These are phyloP conservation scores for Exophiala spinifera DNA, from an alignment of 2,329 filamentous ascomycete species.

Conservation along the genomic window DNA sequence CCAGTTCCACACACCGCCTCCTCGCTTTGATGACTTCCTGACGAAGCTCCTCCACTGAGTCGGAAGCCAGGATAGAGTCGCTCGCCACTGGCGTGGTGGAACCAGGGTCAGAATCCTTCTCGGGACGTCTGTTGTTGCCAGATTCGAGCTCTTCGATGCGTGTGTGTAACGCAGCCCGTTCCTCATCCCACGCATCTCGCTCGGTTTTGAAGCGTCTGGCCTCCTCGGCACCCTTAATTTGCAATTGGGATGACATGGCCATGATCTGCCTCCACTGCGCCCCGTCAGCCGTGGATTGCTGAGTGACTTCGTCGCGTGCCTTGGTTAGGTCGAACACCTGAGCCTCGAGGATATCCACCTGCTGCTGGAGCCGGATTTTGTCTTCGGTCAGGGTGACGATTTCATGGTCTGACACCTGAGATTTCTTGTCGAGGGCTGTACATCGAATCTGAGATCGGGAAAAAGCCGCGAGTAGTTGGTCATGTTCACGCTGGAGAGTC, in stretches of 20 bases:
- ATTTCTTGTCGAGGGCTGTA: slow-evolving; percentile 51
- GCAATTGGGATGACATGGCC: slow-evolving; percentile 48
- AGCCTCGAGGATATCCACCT: slow-evolving; percentile 47
- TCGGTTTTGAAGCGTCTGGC: slow-evolving; percentile 43
- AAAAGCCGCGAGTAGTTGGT: slow-evolving; percentile 51
- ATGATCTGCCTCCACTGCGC: slow-evolving; percentile 52
- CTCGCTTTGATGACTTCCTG: slow-evolving; percentile 26
- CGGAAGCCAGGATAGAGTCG: slow-evolving; percentile 24
- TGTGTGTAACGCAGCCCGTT: slow-evolving; percentile 34
- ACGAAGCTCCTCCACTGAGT: slow-evolving; percentile 26
- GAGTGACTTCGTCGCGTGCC: slow-evolving; percentile 47
- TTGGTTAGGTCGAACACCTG: slow-evolving; percentile 50
- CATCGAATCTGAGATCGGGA: slow-evolving; percentile 45
- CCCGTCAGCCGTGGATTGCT: slow-evolving; percentile 42
- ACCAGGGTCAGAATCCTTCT: slow-evolving; percentile 12
- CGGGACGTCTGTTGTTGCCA: slow-evolving; percentile 17
- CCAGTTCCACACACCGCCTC: slow-evolving; percentile 24
- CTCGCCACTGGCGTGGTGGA: slow-evolving; percentile 20
- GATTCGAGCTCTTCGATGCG: slow-evolving; percentile 37
- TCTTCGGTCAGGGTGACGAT: slow-evolving; percentile 52
- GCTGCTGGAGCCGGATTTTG: slow-evolving; percentile 48
- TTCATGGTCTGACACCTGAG: slow-evolving; percentile 50
- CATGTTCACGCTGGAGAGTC: slow-evolving; percentile 54
- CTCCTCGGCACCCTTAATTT: slow-evolving; percentile 44
- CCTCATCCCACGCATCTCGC: slow-evolving; percentile 37